These are phyloP conservation scores for Gossypium davidsonii DNA, from an alignment of 441 rosid species.

Conservation along the genomic window DNA sequence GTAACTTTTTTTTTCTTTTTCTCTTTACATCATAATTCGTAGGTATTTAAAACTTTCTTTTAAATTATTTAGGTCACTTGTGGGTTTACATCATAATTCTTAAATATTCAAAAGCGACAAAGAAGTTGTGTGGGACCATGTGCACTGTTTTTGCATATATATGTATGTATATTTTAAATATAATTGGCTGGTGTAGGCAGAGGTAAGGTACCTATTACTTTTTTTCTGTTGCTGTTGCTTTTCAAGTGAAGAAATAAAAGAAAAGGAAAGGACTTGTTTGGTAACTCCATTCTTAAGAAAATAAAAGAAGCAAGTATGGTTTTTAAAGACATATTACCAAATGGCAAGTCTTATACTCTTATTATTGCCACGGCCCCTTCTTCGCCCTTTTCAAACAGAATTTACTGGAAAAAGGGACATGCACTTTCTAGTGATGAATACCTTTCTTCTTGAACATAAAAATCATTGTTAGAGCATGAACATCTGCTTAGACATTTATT, in stretches of 20 bases:
- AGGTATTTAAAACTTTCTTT: not conserved
- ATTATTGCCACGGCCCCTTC: not conserved
- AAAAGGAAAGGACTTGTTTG: not conserved
- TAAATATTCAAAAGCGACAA: not conserved
- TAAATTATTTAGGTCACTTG: not conserved
- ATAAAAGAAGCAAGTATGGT: not conserved
- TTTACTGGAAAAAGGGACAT: not conserved
- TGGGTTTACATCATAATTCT: not conserved
- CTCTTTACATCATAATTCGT: not conserved
- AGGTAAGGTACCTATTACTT: not conserved
- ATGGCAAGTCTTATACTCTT: not conserved
- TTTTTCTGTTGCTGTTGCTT: not conserved
- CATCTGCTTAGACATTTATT: not conserved
- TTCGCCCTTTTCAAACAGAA: not conserved
- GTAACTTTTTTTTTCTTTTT: slow-evolving; percentile 7
- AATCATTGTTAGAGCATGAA: not conserved
- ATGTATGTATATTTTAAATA: not conserved
- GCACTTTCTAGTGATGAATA: not conserved
- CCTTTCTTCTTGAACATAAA: not conserved
- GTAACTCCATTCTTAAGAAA: not conserved
- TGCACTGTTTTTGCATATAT: not conserved
- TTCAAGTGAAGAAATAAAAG: not conserved
- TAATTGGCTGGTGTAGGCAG: not conserved
- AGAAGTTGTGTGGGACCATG: not conserved
- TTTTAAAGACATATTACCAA: not conserved